A percentile compares a stretch with the other conserved stretches of the same genome.
Conservation (phyloP, 345 rosid species). For the Excoecaria agallocha region DNA sequence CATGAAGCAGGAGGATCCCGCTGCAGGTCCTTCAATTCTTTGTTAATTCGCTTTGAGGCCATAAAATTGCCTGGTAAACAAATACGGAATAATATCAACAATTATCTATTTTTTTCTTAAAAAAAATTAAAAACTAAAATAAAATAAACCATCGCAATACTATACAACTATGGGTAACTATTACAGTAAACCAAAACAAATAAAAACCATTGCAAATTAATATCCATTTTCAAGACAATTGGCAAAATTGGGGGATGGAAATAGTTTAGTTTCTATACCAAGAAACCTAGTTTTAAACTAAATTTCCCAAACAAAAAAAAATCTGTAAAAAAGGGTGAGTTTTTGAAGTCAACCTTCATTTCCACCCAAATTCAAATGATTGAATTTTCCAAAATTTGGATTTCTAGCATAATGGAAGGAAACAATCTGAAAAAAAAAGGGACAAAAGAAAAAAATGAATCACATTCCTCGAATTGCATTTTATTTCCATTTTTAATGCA, state of each 20-base stretch:
- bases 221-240: neutral
- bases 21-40: conserved; percentile 71
- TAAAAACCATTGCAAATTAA: neutral
- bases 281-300: neutral
- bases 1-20: conserved; percentile 74
- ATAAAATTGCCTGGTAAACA: conserved; percentile 21
- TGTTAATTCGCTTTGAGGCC: conserved; percentile 70
- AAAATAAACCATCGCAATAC: neutral
- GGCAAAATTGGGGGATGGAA: neutral
- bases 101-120: too few species aligned
- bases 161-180: neutral
- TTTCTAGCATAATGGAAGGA: neutral
- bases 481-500: neutral
- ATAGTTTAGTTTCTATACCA: neutral
- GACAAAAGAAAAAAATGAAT: neutral
- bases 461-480: neutral
- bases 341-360: too few species aligned
- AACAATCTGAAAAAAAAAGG: too few species aligned
- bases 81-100: neutral
- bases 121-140: neutral
- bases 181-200: neutral
- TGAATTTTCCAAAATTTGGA: neutral
- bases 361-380: neutral
- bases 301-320: neutral
- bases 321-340: neutral